Conservation (phyloP, 768 basidiomycete genomes). For the Serendipita sp. region DNA sequence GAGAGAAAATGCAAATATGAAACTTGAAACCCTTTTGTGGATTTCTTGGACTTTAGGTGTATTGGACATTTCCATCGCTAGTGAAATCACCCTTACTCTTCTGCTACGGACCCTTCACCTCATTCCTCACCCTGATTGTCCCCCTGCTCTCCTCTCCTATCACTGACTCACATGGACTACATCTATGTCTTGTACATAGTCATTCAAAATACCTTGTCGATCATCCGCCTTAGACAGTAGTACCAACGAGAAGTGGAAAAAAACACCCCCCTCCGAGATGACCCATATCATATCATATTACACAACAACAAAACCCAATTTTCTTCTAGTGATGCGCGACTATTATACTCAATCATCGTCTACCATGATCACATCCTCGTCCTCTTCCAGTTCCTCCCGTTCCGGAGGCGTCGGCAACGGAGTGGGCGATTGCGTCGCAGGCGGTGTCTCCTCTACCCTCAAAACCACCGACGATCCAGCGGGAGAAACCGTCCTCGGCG, state of each 20-base stretch:
- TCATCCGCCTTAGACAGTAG: neutral
- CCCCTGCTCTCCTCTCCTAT: too few relatives aligned
- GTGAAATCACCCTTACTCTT: too few relatives aligned
- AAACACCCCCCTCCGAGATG: too few relatives aligned
- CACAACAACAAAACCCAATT: too few relatives aligned
- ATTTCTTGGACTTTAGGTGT: neutral
- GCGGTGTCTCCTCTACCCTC: neutral
- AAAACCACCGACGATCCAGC: neutral
- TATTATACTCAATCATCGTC: neutral
- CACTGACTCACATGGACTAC: neutral
- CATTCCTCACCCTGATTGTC: neutral
- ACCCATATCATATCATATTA: too few relatives aligned
- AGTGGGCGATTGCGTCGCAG: slow-evolving; percentile 1
- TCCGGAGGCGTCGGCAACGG: neutral
- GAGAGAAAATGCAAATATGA: too few relatives aligned
- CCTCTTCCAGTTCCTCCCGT: neutral
- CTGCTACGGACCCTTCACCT: neutral
- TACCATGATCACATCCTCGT: slow-evolving; percentile 3
- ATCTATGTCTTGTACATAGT: neutral
- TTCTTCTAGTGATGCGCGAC: too few relatives aligned
- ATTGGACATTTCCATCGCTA: too few relatives aligned
- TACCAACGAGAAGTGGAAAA: too few relatives aligned
- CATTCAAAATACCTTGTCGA: neutral
- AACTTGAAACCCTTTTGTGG: neutral
- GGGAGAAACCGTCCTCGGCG: neutral